Evolutionary conservation across 495 filamentous ascomycete genomes (phyloP).

Genomic region (Aspergillus saccharolyticus): DNA sequence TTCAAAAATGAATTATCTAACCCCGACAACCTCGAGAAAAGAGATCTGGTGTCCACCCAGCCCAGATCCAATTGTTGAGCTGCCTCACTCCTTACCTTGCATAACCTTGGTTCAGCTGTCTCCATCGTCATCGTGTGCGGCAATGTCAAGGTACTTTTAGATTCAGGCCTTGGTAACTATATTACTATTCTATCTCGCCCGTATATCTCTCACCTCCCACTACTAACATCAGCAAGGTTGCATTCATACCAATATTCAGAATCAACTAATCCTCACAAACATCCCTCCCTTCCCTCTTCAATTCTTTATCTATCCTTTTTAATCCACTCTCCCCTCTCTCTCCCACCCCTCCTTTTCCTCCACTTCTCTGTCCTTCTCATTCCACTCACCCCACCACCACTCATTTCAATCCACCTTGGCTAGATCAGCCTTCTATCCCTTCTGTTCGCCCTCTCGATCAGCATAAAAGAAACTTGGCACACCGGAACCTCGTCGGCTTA

Average conservation of each 20-base stretch:
- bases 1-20: slow-evolving; percentile 9
- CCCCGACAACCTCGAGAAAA: slow-evolving; percentile 15
- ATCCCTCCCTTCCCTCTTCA: slow-evolving; percentile 1
- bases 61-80: slow-evolving; percentile 23
- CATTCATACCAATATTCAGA: slow-evolving; percentile 3
- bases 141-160: slow-evolving; percentile 25
- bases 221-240: neutral
- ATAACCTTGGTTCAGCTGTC: slow-evolving; percentile 30
- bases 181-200: slow-evolving; percentile 21
- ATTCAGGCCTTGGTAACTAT: slow-evolving; percentile 14
- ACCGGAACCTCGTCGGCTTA: neutral
- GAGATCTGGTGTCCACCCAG: slow-evolving; percentile 19
- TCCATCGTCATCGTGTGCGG: slow-evolving; percentile 28
- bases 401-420: neutral
- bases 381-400: neutral
- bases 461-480: neutral
- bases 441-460: neutral
- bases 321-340: slow-evolving; percentile 1
- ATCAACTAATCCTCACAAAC: slow-evolving; percentile 4
- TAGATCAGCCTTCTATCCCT: neutral
- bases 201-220: slow-evolving; percentile 7
- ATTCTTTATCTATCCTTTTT: slow-evolving; percentile 8
- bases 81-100: slow-evolving; percentile 25
- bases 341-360: neutral
- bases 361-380: neutral